Evolutionary conservation across 2,329 filamentous ascomycete genomes (phyloP), one percentile per base, ranked within the genome.

Genomic region (Cercospora sojina): DNA sequence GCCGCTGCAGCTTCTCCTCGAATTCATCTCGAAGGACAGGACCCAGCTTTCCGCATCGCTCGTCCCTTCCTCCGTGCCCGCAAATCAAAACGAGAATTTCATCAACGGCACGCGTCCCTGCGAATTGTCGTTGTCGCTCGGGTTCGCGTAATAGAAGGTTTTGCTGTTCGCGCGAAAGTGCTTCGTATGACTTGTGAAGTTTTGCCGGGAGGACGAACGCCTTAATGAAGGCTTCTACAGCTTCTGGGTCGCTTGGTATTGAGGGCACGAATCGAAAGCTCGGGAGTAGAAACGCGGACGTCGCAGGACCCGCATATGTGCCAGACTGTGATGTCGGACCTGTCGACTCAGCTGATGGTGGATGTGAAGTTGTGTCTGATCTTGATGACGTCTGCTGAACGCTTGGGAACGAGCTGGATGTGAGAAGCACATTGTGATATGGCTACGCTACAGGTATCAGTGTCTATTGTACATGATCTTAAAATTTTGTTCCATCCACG

Each of bases 61-160:
- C 82, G 76, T 99, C 95, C 10, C 95, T 84, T 2, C 88, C 88
- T 13, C 90, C 90, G 73, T 99, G 95, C 0, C 93, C 92, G 75
- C 95, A 99, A 51, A 97, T 90, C 20, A 98, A 80, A 31, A 99
- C 86, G n/a, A 91, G 73, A 4, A 93, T 83, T 68, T 93, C 89
- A 16, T 85, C 75, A 8, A 91, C 85, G 65, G 88, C 85, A 10
- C 85, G 80, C 5, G 91, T 88, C 1, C 84, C 83, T 1, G 80
- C 79, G 2, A 92, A 81, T 0, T 78, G 69, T 0, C 74, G 62
- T 27, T 82, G 80, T 80, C 80, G 64, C 67, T 80, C 74, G 74
- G 86, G 73, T 80, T 88, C 62, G 77, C 87, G 78, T 0, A 75
- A 66, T 1, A 83, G 76, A 1, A 71, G 68, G 9, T 77, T 68